A percentile compares a stretch with the other conserved stretches of the same genome.
Evolutionary conservation across 371 early-diverging fungal genomes (phyloP).

Genomic region (Rhizopus arrhizus): DNA sequence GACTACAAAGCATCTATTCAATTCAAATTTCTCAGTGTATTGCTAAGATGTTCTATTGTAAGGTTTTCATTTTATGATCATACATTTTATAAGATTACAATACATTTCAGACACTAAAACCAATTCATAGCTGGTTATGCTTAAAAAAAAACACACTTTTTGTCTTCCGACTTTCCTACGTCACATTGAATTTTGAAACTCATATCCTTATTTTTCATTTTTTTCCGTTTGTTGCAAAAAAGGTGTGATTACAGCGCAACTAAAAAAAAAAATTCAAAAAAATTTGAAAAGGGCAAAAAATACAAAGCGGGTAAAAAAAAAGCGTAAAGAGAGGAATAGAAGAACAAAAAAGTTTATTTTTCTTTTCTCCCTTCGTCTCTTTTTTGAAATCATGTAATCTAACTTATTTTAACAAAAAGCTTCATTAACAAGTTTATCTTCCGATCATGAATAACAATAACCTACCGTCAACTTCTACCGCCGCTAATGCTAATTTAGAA

Average conservation of each 20-base stretch:
- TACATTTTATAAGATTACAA: background rate
- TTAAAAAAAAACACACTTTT: background rate
- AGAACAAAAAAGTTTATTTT: background rate
- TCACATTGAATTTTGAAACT: conserved; percentile 2
- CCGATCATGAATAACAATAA: conserved; percentile 6
- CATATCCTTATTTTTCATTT: background rate
- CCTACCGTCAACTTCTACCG: conserved; percentile 6
- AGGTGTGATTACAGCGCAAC: conserved; percentile 1
- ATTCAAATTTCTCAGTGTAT: too few relatives aligned
- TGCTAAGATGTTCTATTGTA: too few relatives aligned
- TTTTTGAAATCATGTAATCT: background rate
- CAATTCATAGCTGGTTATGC: background rate
- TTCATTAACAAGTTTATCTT: background rate
- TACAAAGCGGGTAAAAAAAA: conserved; percentile 9
- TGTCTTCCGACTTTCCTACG: background rate
- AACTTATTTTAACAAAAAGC: background rate
- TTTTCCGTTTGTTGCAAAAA: conserved; percentile 8
- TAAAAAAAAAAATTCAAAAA: conserved; percentile 2
- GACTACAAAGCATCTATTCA: too few relatives aligned
- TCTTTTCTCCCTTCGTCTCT: background rate
- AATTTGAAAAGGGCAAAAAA: conserved; percentile 1
- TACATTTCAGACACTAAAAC: background rate
- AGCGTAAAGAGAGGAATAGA: background rate
- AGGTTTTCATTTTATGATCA: too few relatives aligned
- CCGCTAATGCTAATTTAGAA: conserved; percentile 19